Evolutionary conservation across 805 yeast species (phyloP).

Genomic region (Candida manassasensis): DNA sequence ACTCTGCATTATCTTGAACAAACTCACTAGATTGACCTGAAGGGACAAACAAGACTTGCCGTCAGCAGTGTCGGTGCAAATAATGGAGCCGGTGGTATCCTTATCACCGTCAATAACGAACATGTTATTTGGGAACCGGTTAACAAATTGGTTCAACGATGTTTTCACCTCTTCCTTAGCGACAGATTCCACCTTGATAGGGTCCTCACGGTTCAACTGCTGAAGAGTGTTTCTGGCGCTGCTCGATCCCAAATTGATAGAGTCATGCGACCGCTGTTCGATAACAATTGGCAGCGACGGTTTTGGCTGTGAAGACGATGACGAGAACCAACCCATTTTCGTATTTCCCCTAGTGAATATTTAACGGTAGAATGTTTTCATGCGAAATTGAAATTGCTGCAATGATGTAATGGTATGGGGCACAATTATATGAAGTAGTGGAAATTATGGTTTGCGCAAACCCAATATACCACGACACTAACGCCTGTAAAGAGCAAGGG

Average conservation of each 20-base stretch:
- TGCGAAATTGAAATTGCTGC: too few species aligned
- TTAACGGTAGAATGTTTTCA: too few species aligned
- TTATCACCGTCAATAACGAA: slow-evolving; percentile 42
- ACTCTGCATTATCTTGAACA: slow-evolving; percentile 47
- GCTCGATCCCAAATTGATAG: slow-evolving; percentile 10
- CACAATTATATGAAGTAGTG: too few species aligned
- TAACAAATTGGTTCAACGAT: slow-evolving; percentile 28
- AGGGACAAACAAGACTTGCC: slow-evolving; percentile 47
- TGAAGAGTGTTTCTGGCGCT: background rate
- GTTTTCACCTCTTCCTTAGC: slow-evolving; percentile 12
- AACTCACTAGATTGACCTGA: slow-evolving; percentile 33
- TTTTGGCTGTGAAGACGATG: slow-evolving; percentile 3
- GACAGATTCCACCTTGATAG: background rate
- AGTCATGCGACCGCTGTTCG: slow-evolving; percentile 20
- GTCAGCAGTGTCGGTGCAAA: slow-evolving; percentile 40
- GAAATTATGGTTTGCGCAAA: too few species aligned
- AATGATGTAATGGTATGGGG: too few species aligned
- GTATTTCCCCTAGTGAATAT: too few species aligned
- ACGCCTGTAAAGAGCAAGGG: too few species aligned
- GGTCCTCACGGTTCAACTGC: background rate
- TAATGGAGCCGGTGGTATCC: slow-evolving; percentile 34
- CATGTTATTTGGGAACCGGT: slow-evolving; percentile 25
- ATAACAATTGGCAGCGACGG: slow-evolving; percentile 8
- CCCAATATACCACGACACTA: too few species aligned
- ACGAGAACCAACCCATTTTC: slow-evolving; percentile 16